Conservation (phyloP, 2,329 filamentous ascomycete species). For the Harringtonia aguacate region DNA sequence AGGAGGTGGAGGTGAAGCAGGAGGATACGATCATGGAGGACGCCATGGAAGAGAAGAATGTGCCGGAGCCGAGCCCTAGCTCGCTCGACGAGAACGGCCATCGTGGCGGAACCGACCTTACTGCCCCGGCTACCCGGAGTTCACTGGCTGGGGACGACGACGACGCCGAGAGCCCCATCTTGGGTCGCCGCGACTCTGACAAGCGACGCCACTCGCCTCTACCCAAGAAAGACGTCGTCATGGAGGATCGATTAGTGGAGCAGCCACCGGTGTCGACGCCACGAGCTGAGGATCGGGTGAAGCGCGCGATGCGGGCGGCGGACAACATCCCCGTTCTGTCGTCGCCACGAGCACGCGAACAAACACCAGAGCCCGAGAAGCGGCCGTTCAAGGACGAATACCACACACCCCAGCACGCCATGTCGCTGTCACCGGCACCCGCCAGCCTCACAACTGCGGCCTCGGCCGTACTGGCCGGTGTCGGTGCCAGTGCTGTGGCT, state of each 20-base stretch:
- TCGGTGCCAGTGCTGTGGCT: too few species aligned
- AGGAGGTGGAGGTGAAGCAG: slow-evolving; percentile 4
- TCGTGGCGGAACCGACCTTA: slow-evolving; percentile 10
- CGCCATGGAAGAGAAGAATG: background rate
- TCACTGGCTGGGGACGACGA: slow-evolving; percentile 6
- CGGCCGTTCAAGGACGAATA: background rate
- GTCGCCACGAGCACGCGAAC: slow-evolving; percentile 5
- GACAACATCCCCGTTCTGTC: slow-evolving; percentile 1
- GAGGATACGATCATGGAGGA: background rate
- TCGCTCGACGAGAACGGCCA: slow-evolving; percentile 13
- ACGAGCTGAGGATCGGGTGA: slow-evolving; percentile 3
- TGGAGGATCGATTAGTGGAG: background rate
- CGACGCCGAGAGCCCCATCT: slow-evolving; percentile 16
- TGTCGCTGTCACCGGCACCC: slow-evolving; percentile 5
- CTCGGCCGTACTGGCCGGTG: slow-evolving; percentile 1
- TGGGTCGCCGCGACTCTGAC: slow-evolving; percentile 21
- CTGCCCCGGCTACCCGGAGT: background rate
- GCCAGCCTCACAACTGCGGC: slow-evolving; percentile 3
- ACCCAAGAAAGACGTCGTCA: slow-evolving; percentile 3
- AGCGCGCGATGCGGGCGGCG: slow-evolving; percentile 1
- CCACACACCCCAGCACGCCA: slow-evolving; percentile 2
- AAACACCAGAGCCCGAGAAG: slow-evolving; percentile 9
- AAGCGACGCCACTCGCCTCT: slow-evolving; percentile 8
- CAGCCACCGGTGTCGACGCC: slow-evolving; percentile 3
- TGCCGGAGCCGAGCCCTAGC: slow-evolving; percentile 9